Evolutionary conservation across 805 yeast species (phyloP).

Genomic region (Alloascoidea africana): DNA sequence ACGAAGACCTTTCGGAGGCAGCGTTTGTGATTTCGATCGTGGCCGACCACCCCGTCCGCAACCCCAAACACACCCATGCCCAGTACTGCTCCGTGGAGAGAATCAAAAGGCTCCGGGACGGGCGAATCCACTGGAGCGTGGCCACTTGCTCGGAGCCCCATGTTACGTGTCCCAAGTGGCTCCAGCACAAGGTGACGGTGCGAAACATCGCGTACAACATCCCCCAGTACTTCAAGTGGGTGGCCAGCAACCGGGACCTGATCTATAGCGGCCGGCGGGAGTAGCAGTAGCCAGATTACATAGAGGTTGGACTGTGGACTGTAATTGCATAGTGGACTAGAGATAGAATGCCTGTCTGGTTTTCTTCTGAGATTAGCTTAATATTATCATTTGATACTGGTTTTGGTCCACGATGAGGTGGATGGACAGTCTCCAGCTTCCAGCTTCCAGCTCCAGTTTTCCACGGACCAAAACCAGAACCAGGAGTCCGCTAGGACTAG

Average conservation of each 20-base stretch:
- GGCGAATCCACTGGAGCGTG: background rate
- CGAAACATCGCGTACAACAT: constrained; percentile 3
- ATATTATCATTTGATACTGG: too few relatives aligned
- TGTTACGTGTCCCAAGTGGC: background rate
- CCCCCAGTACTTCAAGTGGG: constrained; percentile 16
- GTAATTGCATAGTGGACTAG: too few relatives aligned
- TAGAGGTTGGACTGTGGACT: too few relatives aligned
- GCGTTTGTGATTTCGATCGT: background rate
- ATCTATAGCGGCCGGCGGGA: too few relatives aligned
- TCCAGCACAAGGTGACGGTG: background rate
- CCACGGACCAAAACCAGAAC: too few relatives aligned
- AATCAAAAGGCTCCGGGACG: background rate
- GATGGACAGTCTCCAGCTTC: too few relatives aligned
- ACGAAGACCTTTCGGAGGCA: background rate
- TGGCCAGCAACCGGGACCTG: background rate
- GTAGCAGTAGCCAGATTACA: too few relatives aligned
- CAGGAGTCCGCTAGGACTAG: too few relatives aligned
- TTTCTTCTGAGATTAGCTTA: too few relatives aligned
- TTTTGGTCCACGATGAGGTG: too few relatives aligned
- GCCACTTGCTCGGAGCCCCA: background rate
- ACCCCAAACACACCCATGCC: background rate
- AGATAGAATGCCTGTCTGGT: too few relatives aligned
- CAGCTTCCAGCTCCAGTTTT: too few relatives aligned
- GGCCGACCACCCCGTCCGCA: background rate
- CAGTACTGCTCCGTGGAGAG: background rate